Conservation (phyloP, 495 filamentous ascomycete species). For the Cetradonia linearis region DNA sequence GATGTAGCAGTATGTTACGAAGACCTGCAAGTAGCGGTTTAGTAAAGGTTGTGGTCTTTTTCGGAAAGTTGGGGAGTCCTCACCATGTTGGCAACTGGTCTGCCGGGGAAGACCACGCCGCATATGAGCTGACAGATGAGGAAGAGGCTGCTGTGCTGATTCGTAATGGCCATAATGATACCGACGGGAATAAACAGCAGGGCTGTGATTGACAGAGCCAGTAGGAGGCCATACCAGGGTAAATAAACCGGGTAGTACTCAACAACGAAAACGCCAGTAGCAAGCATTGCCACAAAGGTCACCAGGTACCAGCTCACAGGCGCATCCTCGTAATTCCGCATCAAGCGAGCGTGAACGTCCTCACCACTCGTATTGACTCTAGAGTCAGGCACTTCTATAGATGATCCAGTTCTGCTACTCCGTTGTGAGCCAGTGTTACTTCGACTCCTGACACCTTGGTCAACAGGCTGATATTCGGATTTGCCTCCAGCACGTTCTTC, state of each 20-base stretch:
- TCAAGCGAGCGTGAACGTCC: constrained; percentile 69
- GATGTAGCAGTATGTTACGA: constrained; percentile 77
- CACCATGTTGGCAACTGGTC: constrained; percentile 74
- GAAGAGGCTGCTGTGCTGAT: constrained; percentile 71
- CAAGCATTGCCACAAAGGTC: constrained; percentile 58
- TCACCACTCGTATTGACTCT: constrained; percentile 34
- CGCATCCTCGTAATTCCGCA: constrained; percentile 64
- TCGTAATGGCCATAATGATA: constrained; percentile 78
- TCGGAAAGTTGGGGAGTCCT: neutral
- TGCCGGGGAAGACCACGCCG: constrained; percentile 66
- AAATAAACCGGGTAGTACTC: constrained; percentile 70
- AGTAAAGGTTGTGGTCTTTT: neutral
- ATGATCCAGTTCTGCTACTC: neutral
- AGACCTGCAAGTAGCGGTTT: constrained; percentile 32
- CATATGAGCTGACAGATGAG: constrained; percentile 71
- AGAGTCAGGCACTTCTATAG: constrained; percentile 9
- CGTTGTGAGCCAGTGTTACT: neutral
- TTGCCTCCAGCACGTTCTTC: constrained; percentile 17
- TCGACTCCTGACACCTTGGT: neutral
- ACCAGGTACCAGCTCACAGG: constrained; percentile 68
- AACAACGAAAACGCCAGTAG: constrained; percentile 72
- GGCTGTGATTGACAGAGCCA: constrained; percentile 62
- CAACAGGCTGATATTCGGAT: constrained; percentile 23
- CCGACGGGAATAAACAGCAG: constrained; percentile 71
- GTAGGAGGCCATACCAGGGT: constrained; percentile 66